These are phyloP conservation scores for Ogataea saltuana DNA, from an alignment of 805 yeast genomes.

Conservation along the genomic window DNA sequence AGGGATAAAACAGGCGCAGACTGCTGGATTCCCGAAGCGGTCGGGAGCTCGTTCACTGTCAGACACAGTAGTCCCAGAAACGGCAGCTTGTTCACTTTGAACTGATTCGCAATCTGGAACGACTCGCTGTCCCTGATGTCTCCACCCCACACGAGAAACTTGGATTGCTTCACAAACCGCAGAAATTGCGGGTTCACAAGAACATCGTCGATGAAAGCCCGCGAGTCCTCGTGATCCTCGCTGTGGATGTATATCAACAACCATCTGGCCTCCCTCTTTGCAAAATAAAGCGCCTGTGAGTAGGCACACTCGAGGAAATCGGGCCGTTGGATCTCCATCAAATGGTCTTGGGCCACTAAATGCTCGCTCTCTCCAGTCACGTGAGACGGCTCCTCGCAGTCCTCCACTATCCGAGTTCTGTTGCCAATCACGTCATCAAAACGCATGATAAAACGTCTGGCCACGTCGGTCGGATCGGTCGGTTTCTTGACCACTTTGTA, in stretches of 20 bases:
- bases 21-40: slow-evolving; percentile 56
- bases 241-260: slow-evolving; percentile 73
- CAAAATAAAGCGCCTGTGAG: slow-evolving; percentile 70
- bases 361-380: slow-evolving; percentile 7
- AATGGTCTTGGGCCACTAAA: slow-evolving; percentile 16
- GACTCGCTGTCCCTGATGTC: slow-evolving; percentile 80
- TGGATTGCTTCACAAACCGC: slow-evolving; percentile 46
- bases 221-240: slow-evolving; percentile 64
- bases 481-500: slow-evolving; percentile 24
- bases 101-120: slow-evolving; percentile 74
- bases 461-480: slow-evolving; percentile 35
- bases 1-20: slow-evolving; percentile 59
- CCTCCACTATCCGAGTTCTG: slow-evolving; percentile 3
- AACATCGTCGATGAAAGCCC: slow-evolving; percentile 52
- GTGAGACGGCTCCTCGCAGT: slow-evolving; percentile 2
- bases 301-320: slow-evolving; percentile 73
- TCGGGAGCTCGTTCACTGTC: slow-evolving; percentile 54
- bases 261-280: slow-evolving; percentile 71
- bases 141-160: slow-evolving; percentile 84
- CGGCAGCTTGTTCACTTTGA: slow-evolving; percentile 76
- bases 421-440: slow-evolving; percentile 38
- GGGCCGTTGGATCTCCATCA: slow-evolving; percentile 31
- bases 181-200: slow-evolving; percentile 53
- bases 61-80: slow-evolving; percentile 74
- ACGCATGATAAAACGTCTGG: slow-evolving; percentile 33